A percentile compares a stretch with the other conserved stretches of the same genome.
These are phyloP conservation scores for Massarina eburnea DNA, from an alignment of 2,329 filamentous ascomycete genomes.

Conservation along the genomic window DNA sequence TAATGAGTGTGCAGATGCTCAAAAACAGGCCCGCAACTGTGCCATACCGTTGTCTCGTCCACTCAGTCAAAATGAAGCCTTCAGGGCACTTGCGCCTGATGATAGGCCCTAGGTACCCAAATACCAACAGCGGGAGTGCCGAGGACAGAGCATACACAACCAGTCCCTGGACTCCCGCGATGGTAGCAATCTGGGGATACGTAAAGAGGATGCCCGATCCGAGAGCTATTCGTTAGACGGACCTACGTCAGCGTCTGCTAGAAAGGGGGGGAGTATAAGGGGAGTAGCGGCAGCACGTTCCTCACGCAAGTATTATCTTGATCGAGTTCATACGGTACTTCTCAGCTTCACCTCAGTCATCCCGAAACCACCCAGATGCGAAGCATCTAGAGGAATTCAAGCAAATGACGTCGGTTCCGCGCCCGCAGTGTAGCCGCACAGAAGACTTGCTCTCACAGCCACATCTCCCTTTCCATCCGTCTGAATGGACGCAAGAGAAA, in stretches of 20 bases:
- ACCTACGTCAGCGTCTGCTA: constrained; percentile 38
- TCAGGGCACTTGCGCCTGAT: constrained; percentile 79
- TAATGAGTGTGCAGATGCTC: constrained; percentile 76
- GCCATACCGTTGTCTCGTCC: constrained; percentile 79
- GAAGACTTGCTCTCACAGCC: constrained; percentile 21
- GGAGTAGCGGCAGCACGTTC: constrained; percentile 87
- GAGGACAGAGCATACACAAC: constrained; percentile 75
- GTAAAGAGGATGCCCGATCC: constrained; percentile 82
- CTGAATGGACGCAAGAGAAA: background rate
- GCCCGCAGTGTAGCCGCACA: constrained; percentile 78
- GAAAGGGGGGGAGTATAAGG: constrained; percentile 44
- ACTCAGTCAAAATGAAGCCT: constrained; percentile 82
- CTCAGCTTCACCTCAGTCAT: constrained; percentile 71
- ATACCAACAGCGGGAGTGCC: constrained; percentile 71
- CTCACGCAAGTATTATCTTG: constrained; percentile 99
- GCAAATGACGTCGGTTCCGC: constrained; percentile 57
- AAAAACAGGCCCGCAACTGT: constrained; percentile 69
- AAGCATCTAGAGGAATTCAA: constrained; percentile 8
- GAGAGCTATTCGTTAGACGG: constrained; percentile 60
- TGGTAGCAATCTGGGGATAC: constrained; percentile 78
- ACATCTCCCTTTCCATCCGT: background rate
- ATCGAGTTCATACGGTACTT: constrained; percentile 96
- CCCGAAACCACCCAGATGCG: constrained; percentile 7
- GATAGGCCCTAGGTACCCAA: constrained; percentile 73
- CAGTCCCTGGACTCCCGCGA: constrained; percentile 76